Evolutionary conservation across 2,329 filamentous ascomycete genomes (phyloP).

Genomic region (Dactylella cylindrospora): DNA sequence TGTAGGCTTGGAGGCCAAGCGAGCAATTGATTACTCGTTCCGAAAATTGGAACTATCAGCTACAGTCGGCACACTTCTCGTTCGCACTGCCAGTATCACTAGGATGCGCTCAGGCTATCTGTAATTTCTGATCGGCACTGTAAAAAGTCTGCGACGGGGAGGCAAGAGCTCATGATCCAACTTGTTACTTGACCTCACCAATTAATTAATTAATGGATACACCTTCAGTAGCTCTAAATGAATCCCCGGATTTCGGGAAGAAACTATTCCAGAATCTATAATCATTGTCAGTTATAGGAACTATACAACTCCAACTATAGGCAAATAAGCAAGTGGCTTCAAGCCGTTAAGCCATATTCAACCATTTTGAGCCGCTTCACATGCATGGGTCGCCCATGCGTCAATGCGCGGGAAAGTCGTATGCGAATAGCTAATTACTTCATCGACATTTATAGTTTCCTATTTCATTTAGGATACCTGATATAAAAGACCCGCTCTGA

Average conservation of each 20-base stretch:
- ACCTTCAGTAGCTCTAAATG: too few relatives aligned
- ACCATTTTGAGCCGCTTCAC: constrained; percentile 26
- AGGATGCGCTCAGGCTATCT: too few relatives aligned
- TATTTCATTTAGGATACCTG: too few relatives aligned
- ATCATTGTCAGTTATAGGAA: not conserved
- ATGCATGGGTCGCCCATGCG: constrained; percentile 9
- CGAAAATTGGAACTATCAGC: too few relatives aligned
- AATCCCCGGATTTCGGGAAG: too few relatives aligned
- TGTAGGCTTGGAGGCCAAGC: not conserved
- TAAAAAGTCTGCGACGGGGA: constrained; percentile 5
- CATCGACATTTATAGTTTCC: constrained; percentile 34
- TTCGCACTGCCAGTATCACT: too few relatives aligned
- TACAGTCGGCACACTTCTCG: too few relatives aligned
- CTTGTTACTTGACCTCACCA: too few relatives aligned
- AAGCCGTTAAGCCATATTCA: not conserved
- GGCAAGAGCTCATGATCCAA: too few relatives aligned
- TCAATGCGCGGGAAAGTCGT: constrained; percentile 1
- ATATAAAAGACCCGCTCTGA: constrained; percentile 2
- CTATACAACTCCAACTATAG: not conserved
- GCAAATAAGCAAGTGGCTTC: not conserved
- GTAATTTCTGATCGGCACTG: not conserved
- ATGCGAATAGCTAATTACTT: constrained; percentile 12
- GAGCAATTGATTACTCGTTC: constrained; percentile 14
- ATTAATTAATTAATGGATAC: too few relatives aligned
- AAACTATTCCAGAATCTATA: too few relatives aligned